Evolutionary conservation across 2,329 filamentous ascomycete species (phyloP), one percentile per base, ranked within the genome.

Genomic region (Ceratocystiopsis minuta): DNA sequence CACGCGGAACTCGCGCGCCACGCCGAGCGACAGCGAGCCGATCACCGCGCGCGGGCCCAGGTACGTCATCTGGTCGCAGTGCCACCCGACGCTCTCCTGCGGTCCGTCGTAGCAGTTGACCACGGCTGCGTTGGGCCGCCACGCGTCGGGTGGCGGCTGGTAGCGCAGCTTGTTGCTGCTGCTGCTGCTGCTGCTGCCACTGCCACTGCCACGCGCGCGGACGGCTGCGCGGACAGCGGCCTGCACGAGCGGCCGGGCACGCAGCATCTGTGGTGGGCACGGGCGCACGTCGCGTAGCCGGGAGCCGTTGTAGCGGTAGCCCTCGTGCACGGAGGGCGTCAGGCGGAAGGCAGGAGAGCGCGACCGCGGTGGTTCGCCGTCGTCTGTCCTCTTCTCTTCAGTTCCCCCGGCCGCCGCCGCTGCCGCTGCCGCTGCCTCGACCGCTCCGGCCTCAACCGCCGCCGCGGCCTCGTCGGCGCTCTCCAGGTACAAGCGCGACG

Each of bases 21-120:
- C 90, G 1, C 90, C 90, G 0, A 98, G 67, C 34, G 84, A 93
- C 6, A 98, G 62, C 38, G 84, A 92, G 0, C 87, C 90, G 45
- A 96, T 96, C 17, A 93, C 69, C 7, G 88, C 75, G 9, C 81
- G 76, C 0, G 90, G 90, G 0, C 90, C 90, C 1, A 96, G 70
- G 54, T 96, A 96, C 0, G 88, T 95, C 15, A 95, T 67, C 52
- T 94, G 83, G 55, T 98, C 90, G 33, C 81, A 78, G 59, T 98
- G 90, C 60, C 84, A 96, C 31, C 90, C 90, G 1, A 96, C 87
- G 46, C 69, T 84, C 60, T 96, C 75, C 12, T 75, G 67, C 0
- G 75, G 78, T 0, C 87, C 87, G 51, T 78, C 67, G 57, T 98
- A 98, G 62, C 85, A 93, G 57, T 98, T 98, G 15, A 93, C 87